Percentiles rank a stretch among this genome's conserved stretches.
Conservation (phyloP, 768 basidiomycete genomes). For the Saitozyma podzolica region DNA sequence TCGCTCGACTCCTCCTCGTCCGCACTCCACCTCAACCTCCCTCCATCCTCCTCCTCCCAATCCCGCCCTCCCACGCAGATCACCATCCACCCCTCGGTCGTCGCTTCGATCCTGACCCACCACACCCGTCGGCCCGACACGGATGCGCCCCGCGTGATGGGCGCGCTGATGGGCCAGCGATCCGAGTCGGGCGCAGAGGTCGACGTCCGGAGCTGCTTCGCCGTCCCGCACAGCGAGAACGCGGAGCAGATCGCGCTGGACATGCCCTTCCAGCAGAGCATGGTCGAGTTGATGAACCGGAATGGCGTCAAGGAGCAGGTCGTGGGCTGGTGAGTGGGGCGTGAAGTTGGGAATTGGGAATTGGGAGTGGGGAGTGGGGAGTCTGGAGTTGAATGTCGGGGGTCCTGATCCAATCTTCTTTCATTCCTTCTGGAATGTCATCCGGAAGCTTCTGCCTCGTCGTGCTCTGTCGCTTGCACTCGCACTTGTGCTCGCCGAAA, state of each 20-base stretch:
- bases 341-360: neutral
- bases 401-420: neutral
- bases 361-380: too few relatives aligned
- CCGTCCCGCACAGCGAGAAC: conserved; percentile 88
- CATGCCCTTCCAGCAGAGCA: conserved; percentile 90
- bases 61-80: conserved; percentile 51
- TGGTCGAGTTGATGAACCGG: conserved; percentile 86
- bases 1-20: conserved; percentile 43
- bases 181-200: conserved; percentile 62
- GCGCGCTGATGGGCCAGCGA: conserved; percentile 85
- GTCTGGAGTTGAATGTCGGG: neutral
- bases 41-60: conserved; percentile 41
- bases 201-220: conserved; percentile 81
- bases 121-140: conserved; percentile 82
- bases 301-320: conserved; percentile 71
- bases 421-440: too few relatives aligned
- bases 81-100: conserved; percentile 84
- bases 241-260: conserved; percentile 92
- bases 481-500: neutral
- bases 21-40: conserved; percentile 46
- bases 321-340: conserved; percentile 81
- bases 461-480: too few relatives aligned
- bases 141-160: conserved; percentile 75
- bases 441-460: too few relatives aligned
- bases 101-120: conserved; percentile 95